Evolutionary conservation across 148 eudicot species (phyloP).

Genomic region (Nepenthes mirabilis): DNA sequence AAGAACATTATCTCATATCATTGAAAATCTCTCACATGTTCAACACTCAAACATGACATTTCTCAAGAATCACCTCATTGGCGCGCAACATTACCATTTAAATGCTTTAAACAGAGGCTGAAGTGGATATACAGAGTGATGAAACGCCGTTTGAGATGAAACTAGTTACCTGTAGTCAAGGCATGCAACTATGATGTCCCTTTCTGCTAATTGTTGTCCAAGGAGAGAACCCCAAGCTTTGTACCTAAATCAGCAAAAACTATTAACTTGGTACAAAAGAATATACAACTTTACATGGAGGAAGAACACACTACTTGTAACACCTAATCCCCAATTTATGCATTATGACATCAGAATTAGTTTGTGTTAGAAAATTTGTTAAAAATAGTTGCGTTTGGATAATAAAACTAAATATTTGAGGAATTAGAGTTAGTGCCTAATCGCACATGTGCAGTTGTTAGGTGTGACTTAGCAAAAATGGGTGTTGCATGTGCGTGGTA

Average conservation of each 20-base stretch:
- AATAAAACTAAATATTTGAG: no score
- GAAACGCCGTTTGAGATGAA: not conserved
- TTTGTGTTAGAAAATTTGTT: no score
- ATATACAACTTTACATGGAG: not conserved
- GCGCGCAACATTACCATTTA: not conserved
- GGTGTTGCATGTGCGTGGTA: no score
- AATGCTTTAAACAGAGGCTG: not conserved
- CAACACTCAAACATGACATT: no score
- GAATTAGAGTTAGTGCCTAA: no score
- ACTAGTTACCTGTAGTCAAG: conserved; percentile 77
- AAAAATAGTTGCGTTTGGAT: no score
- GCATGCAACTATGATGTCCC: conserved; percentile 87
- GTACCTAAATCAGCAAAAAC: conserved; percentile 40
- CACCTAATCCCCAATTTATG: no score
- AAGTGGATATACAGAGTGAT: not conserved
- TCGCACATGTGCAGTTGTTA: no score
- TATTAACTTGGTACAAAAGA: not conserved
- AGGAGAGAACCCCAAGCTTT: conserved; percentile 99
- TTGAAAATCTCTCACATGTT: no score
- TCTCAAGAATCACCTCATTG: not conserved
- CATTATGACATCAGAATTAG: no score
- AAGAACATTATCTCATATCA: no score
- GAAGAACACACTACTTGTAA: not conserved
- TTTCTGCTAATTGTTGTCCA: conserved; percentile 80
- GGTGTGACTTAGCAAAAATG: no score